Evolutionary conservation across 352 stramenopile species (phyloP).

Genomic region (Pythium guiyangense): DNA sequence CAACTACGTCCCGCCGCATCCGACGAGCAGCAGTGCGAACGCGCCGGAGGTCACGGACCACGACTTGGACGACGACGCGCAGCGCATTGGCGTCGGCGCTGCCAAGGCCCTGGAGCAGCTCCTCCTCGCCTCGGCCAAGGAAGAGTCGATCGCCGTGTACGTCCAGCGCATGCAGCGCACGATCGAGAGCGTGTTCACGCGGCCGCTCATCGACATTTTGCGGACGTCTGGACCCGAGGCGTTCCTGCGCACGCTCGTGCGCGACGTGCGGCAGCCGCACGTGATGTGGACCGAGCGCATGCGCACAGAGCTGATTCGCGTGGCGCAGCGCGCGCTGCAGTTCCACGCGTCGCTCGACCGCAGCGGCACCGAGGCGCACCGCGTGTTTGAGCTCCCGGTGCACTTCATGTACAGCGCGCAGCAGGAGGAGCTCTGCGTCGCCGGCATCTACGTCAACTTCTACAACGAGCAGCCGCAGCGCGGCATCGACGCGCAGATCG

Average conservation of each 20-base stretch:
- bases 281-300: constrained; percentile 87
- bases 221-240: constrained; percentile 48
- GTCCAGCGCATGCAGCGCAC: constrained; percentile 81
- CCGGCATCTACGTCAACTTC: constrained; percentile 87
- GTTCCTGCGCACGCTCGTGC: constrained; percentile 68
- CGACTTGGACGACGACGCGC: constrained; percentile 31
- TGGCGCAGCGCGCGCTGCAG: constrained; percentile 64
- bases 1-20: constrained; percentile 32
- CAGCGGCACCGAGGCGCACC: constrained; percentile 51
- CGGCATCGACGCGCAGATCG: constrained; percentile 70
- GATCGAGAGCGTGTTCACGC: constrained; percentile 81
- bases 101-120: constrained; percentile 73
- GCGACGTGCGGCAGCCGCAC: constrained; percentile 72
- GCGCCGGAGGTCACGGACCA: neutral
- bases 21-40: neutral
- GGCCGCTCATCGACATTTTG: constrained; percentile 71
- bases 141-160: constrained; percentile 71
- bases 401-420: constrained; percentile 82
- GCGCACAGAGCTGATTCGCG: constrained; percentile 65
- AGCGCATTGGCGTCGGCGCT: constrained; percentile 66
- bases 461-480: constrained; percentile 84
- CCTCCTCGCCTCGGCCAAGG: constrained; percentile 55
- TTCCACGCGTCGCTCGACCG: constrained; percentile 62
- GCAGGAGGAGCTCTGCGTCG: constrained; percentile 80
- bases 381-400: constrained; percentile 66